Evolutionary conservation across 495 filamentous ascomycete species (phyloP).

Genomic region (Tetracladium setigerum): DNA sequence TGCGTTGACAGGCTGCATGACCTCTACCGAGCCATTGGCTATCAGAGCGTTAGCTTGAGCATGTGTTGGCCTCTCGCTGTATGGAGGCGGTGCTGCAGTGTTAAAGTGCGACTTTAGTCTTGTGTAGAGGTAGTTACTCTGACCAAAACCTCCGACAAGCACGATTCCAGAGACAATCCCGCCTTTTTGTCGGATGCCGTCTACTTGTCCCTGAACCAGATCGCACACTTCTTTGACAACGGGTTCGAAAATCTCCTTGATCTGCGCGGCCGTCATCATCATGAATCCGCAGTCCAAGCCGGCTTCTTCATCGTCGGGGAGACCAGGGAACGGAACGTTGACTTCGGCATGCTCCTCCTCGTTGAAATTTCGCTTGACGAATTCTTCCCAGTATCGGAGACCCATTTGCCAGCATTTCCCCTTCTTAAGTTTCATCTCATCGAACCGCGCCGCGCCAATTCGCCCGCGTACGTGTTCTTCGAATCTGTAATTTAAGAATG

Average conservation of each 20-base stretch:
- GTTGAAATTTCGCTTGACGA: slow-evolving; percentile 67
- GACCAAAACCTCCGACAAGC: slow-evolving; percentile 63
- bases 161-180: slow-evolving; percentile 60
- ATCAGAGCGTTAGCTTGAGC: slow-evolving; percentile 30
- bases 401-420: slow-evolving; percentile 68
- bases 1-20: slow-evolving; percentile 70
- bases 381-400: slow-evolving; percentile 57
- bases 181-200: slow-evolving; percentile 49
- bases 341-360: slow-evolving; percentile 63
- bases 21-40: slow-evolving; percentile 48
- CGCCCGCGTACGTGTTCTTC: slow-evolving; percentile 56
- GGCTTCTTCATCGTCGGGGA: slow-evolving; percentile 58
- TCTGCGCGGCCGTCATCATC: slow-evolving; percentile 49
- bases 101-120: slow-evolving; percentile 59
- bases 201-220: slow-evolving; percentile 53
- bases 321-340: slow-evolving; percentile 64
- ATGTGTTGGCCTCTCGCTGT: slow-evolving; percentile 56
- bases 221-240: slow-evolving; percentile 55
- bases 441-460: slow-evolving; percentile 48
- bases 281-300: slow-evolving; percentile 59
- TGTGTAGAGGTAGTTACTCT: slow-evolving; percentile 61
- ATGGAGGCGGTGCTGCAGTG: slow-evolving; percentile 54
- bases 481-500: slow-evolving; percentile 64
- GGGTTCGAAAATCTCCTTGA: slow-evolving; percentile 59
- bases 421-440: slow-evolving; percentile 52